phyloP scores from a whole-genome alignment of 257 asterid genomes.

The Solanum ossicruentum region DNA sequence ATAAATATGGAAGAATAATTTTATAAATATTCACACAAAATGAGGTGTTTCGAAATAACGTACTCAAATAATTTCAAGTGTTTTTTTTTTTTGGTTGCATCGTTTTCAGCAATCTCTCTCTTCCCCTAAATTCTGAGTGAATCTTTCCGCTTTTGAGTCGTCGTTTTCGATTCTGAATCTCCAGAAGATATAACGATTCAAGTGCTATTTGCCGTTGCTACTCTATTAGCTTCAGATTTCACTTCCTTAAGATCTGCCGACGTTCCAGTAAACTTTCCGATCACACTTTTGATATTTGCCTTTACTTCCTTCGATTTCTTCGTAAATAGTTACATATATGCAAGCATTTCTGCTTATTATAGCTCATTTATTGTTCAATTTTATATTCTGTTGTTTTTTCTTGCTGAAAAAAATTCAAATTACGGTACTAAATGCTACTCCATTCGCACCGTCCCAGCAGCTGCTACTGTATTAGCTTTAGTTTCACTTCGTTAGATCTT shows the following conservation, averaged over 20 bases:
- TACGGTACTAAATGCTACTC: background rate
- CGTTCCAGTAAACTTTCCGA: background rate
- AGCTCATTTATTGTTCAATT: background rate
- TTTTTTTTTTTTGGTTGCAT: too few species aligned
- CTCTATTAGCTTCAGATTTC: background rate
- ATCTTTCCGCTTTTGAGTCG: background rate
- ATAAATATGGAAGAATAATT: too few species aligned
- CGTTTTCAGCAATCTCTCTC: background rate
- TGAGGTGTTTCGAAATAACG: too few species aligned
- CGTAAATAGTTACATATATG: background rate
- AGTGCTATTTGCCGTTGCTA: background rate
- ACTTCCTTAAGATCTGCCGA: background rate
- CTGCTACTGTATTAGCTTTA: background rate
- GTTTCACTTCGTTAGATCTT: background rate
- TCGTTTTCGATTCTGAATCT: background rate
- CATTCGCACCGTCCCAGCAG: background rate
- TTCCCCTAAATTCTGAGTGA: background rate
- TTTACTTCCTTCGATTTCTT: background rate
- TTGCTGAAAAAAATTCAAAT: background rate
- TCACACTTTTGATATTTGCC: background rate
- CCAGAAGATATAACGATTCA: background rate
- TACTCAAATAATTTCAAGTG: too few species aligned
- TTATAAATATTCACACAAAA: too few species aligned
- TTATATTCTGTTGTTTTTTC: background rate
- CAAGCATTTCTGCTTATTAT: background rate